Conservation (phyloP, 2,329 filamentous ascomycete genomes). For the Botryosphaeria dothidea region DNA sequence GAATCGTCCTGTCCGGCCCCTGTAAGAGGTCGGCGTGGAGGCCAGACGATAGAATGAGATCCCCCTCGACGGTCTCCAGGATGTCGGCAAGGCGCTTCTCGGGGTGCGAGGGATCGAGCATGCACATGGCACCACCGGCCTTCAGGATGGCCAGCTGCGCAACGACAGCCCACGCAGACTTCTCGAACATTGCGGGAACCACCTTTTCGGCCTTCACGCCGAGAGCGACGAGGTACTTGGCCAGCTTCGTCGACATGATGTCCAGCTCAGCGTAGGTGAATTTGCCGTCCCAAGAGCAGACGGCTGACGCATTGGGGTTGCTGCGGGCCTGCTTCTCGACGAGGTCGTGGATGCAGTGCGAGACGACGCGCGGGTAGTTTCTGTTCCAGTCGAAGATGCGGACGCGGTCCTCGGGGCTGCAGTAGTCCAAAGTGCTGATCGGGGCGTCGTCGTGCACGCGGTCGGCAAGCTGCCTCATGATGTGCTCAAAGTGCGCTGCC, state of each 20-base stretch:
- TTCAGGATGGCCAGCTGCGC: conserved; percentile 40
- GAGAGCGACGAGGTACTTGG: conserved; percentile 38
- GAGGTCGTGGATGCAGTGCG: conserved; percentile 49
- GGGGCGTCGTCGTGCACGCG: conserved; percentile 4
- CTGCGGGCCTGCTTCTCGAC: conserved; percentile 34
- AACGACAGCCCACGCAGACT: conserved; percentile 30
- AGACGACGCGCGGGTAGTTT: background rate
- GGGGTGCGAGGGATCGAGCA: conserved; percentile 29
- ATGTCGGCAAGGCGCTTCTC: background rate
- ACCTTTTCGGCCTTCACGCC: conserved; percentile 26
- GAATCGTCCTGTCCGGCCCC: background rate
- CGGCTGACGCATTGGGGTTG: conserved; percentile 42
- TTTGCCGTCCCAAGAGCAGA: conserved; percentile 53
- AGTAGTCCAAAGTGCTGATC: background rate
- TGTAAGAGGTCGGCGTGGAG: conserved; percentile 3
- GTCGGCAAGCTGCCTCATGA: background rate
- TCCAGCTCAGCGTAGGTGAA: conserved; percentile 52
- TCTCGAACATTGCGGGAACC: conserved; percentile 13
- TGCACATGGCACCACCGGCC: conserved; percentile 26
- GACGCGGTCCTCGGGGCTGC: background rate
- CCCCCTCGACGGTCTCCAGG: conserved; percentile 31
- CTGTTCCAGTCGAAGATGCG: conserved; percentile 1
- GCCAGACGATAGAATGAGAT: conserved; percentile 32
- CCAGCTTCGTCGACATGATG: conserved; percentile 30
- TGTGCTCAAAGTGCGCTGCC: conserved; percentile 1